phyloP scores from a whole-genome alignment of 1,139 yeast genomes.

The Insectozyma bohioensis region DNA sequence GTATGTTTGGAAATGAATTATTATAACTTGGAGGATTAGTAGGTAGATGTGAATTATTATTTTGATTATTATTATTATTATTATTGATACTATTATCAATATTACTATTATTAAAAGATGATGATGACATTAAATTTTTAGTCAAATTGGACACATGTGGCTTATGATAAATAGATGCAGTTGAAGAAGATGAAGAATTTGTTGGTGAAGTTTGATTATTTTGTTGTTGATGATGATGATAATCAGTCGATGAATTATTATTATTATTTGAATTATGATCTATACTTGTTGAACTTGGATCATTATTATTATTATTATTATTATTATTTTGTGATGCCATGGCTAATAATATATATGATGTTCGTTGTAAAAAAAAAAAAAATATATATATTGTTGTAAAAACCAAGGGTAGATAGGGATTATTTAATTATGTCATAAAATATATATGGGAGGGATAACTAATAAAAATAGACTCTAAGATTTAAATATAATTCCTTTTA shows the following conservation, averaged over 20 bases:
- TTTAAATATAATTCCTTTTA: no score
- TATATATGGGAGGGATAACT: no score
- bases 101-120: slow-evolving; percentile 3
- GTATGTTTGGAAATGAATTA: slow-evolving; percentile 7
- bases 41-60: slow-evolving; percentile 5
- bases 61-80: slow-evolving; percentile 1
- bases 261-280: slow-evolving; percentile 3
- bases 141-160: slow-evolving; percentile 40
- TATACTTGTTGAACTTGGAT: slow-evolving; percentile 3
- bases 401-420: no score
- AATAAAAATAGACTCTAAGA: no score
- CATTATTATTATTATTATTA: slow-evolving; percentile 1
- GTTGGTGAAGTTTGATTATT: background rate
- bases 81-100: background rate
- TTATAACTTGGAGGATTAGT: slow-evolving; percentile 9
- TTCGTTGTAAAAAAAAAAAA: background rate
- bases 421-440: no score
- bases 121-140: slow-evolving; percentile 30
- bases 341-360: no score
- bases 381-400: no score
- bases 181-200: slow-evolving; percentile 3
- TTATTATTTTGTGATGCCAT: background rate
- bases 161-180: slow-evolving; percentile 9
- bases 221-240: slow-evolving; percentile 7
- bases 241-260: slow-evolving; percentile 1